phyloP scores from a whole-genome alignment of 2,329 filamentous ascomycete genomes.

The Dactylellina cionopaga region DNA sequence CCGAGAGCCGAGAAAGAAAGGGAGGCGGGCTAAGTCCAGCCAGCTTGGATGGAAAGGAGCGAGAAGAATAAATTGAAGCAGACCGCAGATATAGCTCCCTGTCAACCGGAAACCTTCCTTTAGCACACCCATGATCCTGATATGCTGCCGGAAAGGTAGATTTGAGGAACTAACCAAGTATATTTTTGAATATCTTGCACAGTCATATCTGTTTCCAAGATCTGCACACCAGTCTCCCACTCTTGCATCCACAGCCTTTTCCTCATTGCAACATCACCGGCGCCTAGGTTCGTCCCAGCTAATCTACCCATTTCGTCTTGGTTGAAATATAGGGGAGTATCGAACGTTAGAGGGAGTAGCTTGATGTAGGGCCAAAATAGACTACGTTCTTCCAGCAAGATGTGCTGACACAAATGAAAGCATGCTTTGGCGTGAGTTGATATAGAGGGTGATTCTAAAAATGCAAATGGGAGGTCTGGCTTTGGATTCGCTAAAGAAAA shows the following conservation, averaged over 20 bases:
- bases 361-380: slow-evolving; percentile 56
- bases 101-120: not conserved
- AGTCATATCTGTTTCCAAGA: slow-evolving; percentile 57
- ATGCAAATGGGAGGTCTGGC: slow-evolving; percentile 13
- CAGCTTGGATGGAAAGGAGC: slow-evolving; percentile 64
- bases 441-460: slow-evolving; percentile 20
- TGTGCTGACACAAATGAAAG: slow-evolving; percentile 43
- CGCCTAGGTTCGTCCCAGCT: slow-evolving; percentile 55
- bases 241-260: slow-evolving; percentile 60
- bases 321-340: slow-evolving; percentile 56
- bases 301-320: slow-evolving; percentile 54
- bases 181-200: slow-evolving; percentile 58
- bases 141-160: not conserved
- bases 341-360: slow-evolving; percentile 54
- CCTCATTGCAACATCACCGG: slow-evolving; percentile 55
- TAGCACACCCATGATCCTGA: slow-evolving; percentile 13
- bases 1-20: too few relatives aligned
- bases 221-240: slow-evolving; percentile 58
- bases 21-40: slow-evolving; percentile 34
- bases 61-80: slow-evolving; percentile 66
- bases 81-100: slow-evolving; percentile 66
- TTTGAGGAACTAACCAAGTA: slow-evolving; percentile 60
- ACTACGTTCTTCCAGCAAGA: slow-evolving; percentile 23
- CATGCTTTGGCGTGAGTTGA: slow-evolving; percentile 42
- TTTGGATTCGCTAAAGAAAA: slow-evolving; percentile 42